Base-by-base conservation (phyloP, 345 rosid genomes). In the Hibiscus syriacus region DNA sequence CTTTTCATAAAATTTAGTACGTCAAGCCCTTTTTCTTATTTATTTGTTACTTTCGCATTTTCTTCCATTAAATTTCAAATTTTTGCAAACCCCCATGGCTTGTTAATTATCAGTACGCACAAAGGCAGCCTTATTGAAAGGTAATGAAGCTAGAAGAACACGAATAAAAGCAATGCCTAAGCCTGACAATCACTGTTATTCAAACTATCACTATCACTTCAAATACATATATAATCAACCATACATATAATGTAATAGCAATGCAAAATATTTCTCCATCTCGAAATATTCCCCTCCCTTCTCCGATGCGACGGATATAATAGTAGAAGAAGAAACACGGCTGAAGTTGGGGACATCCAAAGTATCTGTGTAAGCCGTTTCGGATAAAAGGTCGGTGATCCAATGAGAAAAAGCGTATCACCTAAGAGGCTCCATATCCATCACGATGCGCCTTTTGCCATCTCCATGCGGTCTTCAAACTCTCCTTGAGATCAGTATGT, bases 391-490 rank as follows among this genome's bases (percentile, higher is more conserved):
- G 29, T 29, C 1, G 27, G 48, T 2, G 46, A 41, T 10, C 46
- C 14, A 41, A 41, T 41, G 46, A 41, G 14, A 22, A 63, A n/a
- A 41, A 7, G 14, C 36, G 36, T 32, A 22, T 59, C 46, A 38
- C 9, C 75, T 72, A 43, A 7, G 81, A 55, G 1, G 87, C 73
- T 69, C 84, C 85, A 59, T 93, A 93, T 66, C 99, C 97, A 43
- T 85, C 69, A 4, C 78, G 79, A 66, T 93, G 99, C 0, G 76
- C 67, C 81, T 86, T 93, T 68, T 90, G 97, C 98, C 98, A 93
- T 82, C 80, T 87, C 98, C 98, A 90, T 4, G 98, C 91, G 9
- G 72, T 69, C 43, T 71, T 67, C 67, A 93, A 81, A 72, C 98
- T 90, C 79, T 90, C 78, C 55, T 83, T 84, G 70, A 93, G 97